Base-by-base conservation (phyloP, 1,284 basidiomycete genomes). In the Trichosporon inkin region DNA sequence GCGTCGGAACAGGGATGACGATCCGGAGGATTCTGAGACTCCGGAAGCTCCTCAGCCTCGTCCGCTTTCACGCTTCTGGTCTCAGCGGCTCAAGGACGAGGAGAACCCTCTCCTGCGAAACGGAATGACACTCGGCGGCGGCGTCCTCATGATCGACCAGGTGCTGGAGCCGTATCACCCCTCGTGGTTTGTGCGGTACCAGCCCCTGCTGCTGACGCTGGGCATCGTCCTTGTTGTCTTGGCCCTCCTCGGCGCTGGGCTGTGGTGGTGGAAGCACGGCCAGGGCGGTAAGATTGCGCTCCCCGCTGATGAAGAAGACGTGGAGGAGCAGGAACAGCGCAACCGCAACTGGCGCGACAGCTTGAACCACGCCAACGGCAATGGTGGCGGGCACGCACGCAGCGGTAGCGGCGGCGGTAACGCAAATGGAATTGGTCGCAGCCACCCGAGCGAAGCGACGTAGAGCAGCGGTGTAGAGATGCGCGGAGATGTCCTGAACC, bases 151-250 rank as follows among this genome's bases (percentile, higher is more conserved):
- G 75, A 88, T 99, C 64, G 90, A 97, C 79, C 81, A 83, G 22
- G 82, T 97, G 10, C 80, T 98, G 41, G 71, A 86, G 37, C 95
- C 95, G 17, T 99, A 94, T 74, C 80, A 87, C 63, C 92, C 95
- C 0, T 82, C 86, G 14, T 90, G 88, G 89, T 90, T 86, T 83
- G 77, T 83, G 55, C 81, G 84, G 47, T 62, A 37, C 40, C 58
- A 52, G 6, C 28, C 35, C 35, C 11, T 39, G 22, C 13, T 53
- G 13, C 19, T 19, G 17, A 53, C 51, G 11, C 19, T 36, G 17
- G 51, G 34, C 32, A 53, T 37, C 32, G 51, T 32, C 1, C 1
- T 55, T 3, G 44, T 62, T 16, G 84, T 85, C 6, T 72, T 79
- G 2, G 56, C 84, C 22, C 86, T 88, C 8, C 73, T 86, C 14